Evolutionary conservation across 176 grass and related monocot species (phyloP).

Genomic region (Triticum dicoccoides): DNA sequence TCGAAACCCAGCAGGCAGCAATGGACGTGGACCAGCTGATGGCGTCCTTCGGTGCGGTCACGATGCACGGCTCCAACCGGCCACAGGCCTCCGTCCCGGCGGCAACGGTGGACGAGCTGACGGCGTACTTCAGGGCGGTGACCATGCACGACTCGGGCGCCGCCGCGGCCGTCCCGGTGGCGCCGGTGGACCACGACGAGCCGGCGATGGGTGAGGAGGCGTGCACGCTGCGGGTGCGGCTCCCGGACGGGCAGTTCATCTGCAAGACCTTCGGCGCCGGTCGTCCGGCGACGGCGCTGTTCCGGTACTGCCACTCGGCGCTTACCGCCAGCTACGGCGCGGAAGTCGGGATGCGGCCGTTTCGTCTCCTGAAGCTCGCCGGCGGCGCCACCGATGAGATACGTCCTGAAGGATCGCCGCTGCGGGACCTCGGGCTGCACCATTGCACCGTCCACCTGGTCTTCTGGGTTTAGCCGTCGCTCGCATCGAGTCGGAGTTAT

Average conservation of each 20-base stretch:
- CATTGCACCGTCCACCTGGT: background rate
- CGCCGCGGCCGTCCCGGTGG: too few relatives aligned
- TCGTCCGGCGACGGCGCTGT: background rate
- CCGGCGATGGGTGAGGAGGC: too few relatives aligned
- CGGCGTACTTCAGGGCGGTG: too few relatives aligned
- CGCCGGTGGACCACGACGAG: too few relatives aligned
- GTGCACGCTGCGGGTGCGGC: background rate
- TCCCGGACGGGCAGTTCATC: background rate
- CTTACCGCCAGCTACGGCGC: background rate
- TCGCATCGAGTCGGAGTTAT: too few relatives aligned
- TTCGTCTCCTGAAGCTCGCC: background rate
- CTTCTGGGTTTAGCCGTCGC: background rate
- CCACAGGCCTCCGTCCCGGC: too few relatives aligned
- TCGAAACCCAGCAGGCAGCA: too few relatives aligned
- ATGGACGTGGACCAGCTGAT: too few relatives aligned
- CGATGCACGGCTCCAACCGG: too few relatives aligned
- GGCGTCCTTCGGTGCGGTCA: too few relatives aligned
- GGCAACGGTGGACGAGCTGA: too few relatives aligned
- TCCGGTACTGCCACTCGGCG: background rate
- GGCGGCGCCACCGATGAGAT: background rate
- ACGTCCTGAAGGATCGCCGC: background rate
- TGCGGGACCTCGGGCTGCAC: background rate
- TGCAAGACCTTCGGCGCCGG: background rate
- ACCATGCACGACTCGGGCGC: too few relatives aligned
- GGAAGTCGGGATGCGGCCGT: background rate